Percentiles rank a stretch among this genome's conserved stretches.
Conservation (phyloP, 2,329 filamentous ascomycete genomes). For the Colletotrichum magnum region DNA sequence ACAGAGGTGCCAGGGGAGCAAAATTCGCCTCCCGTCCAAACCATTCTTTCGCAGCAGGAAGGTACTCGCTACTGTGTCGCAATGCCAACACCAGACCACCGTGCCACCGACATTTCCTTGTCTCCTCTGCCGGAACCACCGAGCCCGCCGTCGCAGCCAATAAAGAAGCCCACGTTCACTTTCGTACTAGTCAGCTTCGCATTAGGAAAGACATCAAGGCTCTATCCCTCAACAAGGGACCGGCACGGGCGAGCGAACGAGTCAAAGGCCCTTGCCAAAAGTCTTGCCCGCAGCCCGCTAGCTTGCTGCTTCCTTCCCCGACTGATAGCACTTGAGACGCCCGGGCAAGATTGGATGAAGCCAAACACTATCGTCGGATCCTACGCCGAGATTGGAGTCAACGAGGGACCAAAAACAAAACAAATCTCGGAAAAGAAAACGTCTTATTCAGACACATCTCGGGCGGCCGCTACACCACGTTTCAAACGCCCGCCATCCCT, state of each 20-base stretch:
- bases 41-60: too few relatives aligned
- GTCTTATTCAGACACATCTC: not conserved
- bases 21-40: too few relatives aligned
- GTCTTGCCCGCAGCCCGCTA: slow-evolving; percentile 3
- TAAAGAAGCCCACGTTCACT: slow-evolving; percentile 20
- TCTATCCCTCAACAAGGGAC: slow-evolving; percentile 1
- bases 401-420: not conserved
- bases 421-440: not conserved
- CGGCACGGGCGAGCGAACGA: not conserved
- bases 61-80: too few relatives aligned
- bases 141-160: slow-evolving; percentile 23
- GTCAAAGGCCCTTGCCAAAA: slow-evolving; percentile 5
- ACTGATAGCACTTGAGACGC: slow-evolving; percentile 17
- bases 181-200: slow-evolving; percentile 32
- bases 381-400: not conserved
- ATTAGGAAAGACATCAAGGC: slow-evolving; percentile 1
- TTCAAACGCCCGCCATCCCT: slow-evolving; percentile 22
- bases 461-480: not conserved
- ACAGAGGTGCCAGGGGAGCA: too few relatives aligned
- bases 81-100: too few relatives aligned
- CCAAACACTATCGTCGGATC: slow-evolving; percentile 22
- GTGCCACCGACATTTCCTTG: not conserved
- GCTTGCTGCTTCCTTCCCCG: slow-evolving; percentile 14
- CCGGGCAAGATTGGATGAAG: slow-evolving; percentile 20
- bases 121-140: slow-evolving; percentile 31